Conservation (phyloP, 768 basidiomycete species). For the Nevesoporus exiguus region DNA sequence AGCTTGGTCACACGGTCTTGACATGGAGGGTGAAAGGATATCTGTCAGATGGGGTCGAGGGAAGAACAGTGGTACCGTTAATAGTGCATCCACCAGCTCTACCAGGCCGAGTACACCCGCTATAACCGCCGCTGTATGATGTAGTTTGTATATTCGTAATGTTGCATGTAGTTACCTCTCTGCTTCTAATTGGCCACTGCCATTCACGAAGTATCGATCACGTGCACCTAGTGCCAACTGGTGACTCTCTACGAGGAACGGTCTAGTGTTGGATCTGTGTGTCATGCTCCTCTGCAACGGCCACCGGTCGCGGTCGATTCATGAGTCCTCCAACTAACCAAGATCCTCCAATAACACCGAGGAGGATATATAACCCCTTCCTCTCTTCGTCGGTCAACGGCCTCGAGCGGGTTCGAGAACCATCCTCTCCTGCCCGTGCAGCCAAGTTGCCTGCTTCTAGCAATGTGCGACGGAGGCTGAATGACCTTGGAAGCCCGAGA, state of each 20-base stretch:
- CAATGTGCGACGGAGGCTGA: constrained; percentile 20
- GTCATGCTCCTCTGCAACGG: constrained; percentile 9
- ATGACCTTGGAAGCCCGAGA: constrained; percentile 34
- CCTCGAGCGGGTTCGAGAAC: constrained; percentile 24
- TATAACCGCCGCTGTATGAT: constrained; percentile 12
- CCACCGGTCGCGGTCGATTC: constrained; percentile 11
- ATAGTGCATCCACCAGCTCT: constrained; percentile 24
- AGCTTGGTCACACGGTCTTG: constrained; percentile 88
- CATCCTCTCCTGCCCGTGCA: constrained; percentile 14
- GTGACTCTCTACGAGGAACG: constrained; percentile 6
- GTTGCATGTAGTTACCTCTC: not conserved
- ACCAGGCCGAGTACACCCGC: not conserved
- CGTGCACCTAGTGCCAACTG: too few species aligned
- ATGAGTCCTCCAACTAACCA: constrained; percentile 42
- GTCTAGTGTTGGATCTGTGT: constrained; percentile 15
- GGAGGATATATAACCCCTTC: constrained; percentile 46
- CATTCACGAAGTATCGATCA: too few species aligned
- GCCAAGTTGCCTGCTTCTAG: constrained; percentile 9
- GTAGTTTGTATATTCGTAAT: not conserved
- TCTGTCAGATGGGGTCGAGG: constrained; percentile 89
- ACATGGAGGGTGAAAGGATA: constrained; percentile 72
- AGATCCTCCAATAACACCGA: constrained; percentile 47
- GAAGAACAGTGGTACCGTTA: constrained; percentile 38
- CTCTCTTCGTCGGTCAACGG: constrained; percentile 43
- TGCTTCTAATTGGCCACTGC: not conserved